These are phyloP conservation scores for Exobasidium cylindrosporum DNA, from an alignment of 1,284 basidiomycete species.

Conservation along the genomic window DNA sequence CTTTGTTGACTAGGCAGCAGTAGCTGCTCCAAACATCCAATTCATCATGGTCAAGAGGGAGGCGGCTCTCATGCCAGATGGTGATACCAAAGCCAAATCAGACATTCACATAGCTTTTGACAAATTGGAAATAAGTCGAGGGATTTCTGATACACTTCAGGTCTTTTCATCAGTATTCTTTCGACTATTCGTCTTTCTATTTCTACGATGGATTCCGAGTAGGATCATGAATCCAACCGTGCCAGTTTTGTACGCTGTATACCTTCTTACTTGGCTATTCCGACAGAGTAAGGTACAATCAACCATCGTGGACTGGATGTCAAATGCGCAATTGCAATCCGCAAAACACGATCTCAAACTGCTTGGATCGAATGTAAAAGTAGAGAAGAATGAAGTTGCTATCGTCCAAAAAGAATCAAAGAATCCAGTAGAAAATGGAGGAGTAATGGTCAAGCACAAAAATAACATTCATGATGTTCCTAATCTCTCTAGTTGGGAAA, in stretches of 20 bases:
- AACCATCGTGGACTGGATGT: not conserved
- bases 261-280: constrained; percentile 27
- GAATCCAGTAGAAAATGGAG: constrained; percentile 18
- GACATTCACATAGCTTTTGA: not conserved
- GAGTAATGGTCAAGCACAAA: not conserved
- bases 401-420: constrained; percentile 25
- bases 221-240: constrained; percentile 28
- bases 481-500: constrained; percentile 18
- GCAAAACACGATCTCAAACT: constrained; percentile 28
- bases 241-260: constrained; percentile 34
- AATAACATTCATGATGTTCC: constrained; percentile 11
- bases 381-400: constrained; percentile 15
- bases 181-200: constrained; percentile 40
- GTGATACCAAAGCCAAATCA: not conserved
- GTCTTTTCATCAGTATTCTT: constrained; percentile 33
- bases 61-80: constrained; percentile 11
- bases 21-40: too few species aligned
- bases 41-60: constrained; percentile 9
- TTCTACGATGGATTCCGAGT: constrained; percentile 47
- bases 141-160: constrained; percentile 30
- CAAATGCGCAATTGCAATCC: not conserved
- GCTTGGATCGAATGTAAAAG: constrained; percentile 30
- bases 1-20: too few species aligned
- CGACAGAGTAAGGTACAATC: constrained; percentile 25
- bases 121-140: constrained; percentile 12